Base-by-base conservation (phyloP, 306 rosid species). In the Ammopiptanthus mongolicus region DNA sequence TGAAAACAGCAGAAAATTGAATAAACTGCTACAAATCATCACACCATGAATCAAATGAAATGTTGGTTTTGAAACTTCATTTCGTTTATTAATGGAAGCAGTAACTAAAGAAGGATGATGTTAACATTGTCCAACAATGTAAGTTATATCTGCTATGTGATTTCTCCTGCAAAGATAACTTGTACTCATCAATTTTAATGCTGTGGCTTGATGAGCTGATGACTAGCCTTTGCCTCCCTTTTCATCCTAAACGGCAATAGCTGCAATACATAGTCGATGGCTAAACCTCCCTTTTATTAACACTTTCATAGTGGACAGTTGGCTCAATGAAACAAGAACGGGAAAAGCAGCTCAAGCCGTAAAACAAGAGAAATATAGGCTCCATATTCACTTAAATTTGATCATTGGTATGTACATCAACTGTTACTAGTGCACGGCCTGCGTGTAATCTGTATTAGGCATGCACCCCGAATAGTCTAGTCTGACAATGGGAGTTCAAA, bases 1-100 rank as follows among this genome's bases (percentile, higher is more conserved):
- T 73, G 88, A 81, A 80, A 84, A 63, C 59, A 69, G 69, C 64
- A 81, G 76, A 81, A 61, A 73, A 17, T 21, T n/a, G 46, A 63
- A 74, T 81, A 80, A 74, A 77, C 68, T 56, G 63, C 69, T 37
- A 11, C 19, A 48, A 65, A 50, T 25, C 17, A n/a, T 17, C 9
- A 28, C 46, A 37, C 44, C 41, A 70, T 18, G 31, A 69, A 8
- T 50, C 48, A 23, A 58, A 29, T 60, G 25, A 57, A 31, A 31
- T 46, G 5, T 44, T 14, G 75, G 22, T 22, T 67, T 6, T 39
- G 42, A 69, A 62, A 34, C 61, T 68, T 58, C 5, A 33, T 55
- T 62, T 41, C 51, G 61, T 42, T 61, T 22, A 47, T 44, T 37
- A 74, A 15, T 14, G 39, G 28, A 61, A 41, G 46, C 37, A 41